phyloP scores from a whole-genome alignment of 805 yeast genomes.

The Suhomyces sp. region DNA sequence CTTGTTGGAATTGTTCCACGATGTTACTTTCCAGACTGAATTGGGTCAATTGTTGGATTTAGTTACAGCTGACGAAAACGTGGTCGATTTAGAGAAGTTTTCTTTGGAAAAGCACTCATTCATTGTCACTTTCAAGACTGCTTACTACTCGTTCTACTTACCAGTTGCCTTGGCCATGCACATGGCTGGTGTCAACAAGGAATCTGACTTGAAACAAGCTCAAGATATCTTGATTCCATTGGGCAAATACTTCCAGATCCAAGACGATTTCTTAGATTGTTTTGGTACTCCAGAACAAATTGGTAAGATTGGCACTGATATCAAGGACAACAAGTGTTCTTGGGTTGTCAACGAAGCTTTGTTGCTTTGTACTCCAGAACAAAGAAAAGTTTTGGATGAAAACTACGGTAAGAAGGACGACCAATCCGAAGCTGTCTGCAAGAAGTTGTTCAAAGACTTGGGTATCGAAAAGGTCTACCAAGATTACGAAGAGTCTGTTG shows the following conservation, averaged over 20 bases:
- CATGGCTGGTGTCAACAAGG: slow-evolving; percentile 75
- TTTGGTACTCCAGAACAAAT: slow-evolving; percentile 96
- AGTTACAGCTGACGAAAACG: slow-evolving; percentile 96
- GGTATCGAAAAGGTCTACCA: slow-evolving; percentile 67
- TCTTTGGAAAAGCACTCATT: slow-evolving; percentile 87
- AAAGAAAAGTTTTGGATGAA: slow-evolving; percentile 75
- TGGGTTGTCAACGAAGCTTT: slow-evolving; percentile 96
- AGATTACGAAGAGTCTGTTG: slow-evolving; percentile 79
- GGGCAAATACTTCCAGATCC: slow-evolving; percentile 98
- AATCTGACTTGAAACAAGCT: slow-evolving; percentile 81
- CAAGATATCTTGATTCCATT: slow-evolving; percentile 84
- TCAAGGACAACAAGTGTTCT: slow-evolving; percentile 96
- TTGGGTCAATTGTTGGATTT: slow-evolving; percentile 93
- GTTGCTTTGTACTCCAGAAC: slow-evolving; percentile 70
- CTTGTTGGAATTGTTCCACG: slow-evolving; percentile 90
- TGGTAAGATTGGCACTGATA: slow-evolving; percentile 98
- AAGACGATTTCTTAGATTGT: slow-evolving; percentile 95
- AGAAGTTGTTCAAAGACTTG: slow-evolving; percentile 70
- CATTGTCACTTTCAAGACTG: slow-evolving; percentile 95
- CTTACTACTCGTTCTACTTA: slow-evolving; percentile 93
- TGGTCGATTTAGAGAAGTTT: slow-evolving; percentile 83
- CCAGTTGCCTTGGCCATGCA: slow-evolving; percentile 97
- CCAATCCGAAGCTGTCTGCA: slow-evolving; percentile 63
- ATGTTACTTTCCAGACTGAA: slow-evolving; percentile 96
- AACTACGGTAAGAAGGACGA: slow-evolving; percentile 87